phyloP scores from a whole-genome alignment of 2,329 filamentous ascomycete genomes.

The Fusarium cicatricum region DNA sequence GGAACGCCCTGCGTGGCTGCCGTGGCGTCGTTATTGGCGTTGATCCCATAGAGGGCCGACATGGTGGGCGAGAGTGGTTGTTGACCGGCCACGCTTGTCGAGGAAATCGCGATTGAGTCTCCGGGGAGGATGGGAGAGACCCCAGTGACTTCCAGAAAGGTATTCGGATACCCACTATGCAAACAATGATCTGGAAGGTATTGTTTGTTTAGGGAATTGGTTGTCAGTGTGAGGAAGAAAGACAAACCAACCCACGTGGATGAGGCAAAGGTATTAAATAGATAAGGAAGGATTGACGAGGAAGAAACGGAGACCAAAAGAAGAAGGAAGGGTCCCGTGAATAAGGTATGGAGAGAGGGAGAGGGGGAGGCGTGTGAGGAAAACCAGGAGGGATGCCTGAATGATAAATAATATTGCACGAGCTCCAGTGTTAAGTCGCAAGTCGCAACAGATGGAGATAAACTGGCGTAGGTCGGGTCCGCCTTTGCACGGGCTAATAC shows the following conservation, averaged over 20 bases:
- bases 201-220: conserved; percentile 7
- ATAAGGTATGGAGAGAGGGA: not conserved
- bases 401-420: conserved; percentile 27
- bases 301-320: conserved; percentile 17
- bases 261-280: conserved; percentile 22
- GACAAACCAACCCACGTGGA: conserved; percentile 10
- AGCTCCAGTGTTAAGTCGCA: conserved; percentile 19
- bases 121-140: conserved; percentile 1
- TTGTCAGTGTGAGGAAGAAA: not conserved
- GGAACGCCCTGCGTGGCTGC: conserved; percentile 54
- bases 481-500: conserved; percentile 20
- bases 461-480: conserved; percentile 28
- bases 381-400: conserved; percentile 24
- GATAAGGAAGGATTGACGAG: conserved; percentile 37
- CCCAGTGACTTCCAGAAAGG: conserved; percentile 6
- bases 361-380: conserved; percentile 17
- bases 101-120: conserved; percentile 29
- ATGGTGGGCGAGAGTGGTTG: conserved; percentile 28
- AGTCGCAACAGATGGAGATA: conserved; percentile 31
- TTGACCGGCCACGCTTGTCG: conserved; percentile 14
- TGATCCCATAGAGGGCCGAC: conserved; percentile 38
- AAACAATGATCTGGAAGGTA: not conserved
- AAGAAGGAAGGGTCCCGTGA: conserved; percentile 4
- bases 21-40: conserved; percentile 59
- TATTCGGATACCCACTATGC: conserved; percentile 5